These are phyloP conservation scores for Chimonanthus praecox DNA, from an alignment of 164 flowering plant genomes.

Conservation along the genomic window DNA sequence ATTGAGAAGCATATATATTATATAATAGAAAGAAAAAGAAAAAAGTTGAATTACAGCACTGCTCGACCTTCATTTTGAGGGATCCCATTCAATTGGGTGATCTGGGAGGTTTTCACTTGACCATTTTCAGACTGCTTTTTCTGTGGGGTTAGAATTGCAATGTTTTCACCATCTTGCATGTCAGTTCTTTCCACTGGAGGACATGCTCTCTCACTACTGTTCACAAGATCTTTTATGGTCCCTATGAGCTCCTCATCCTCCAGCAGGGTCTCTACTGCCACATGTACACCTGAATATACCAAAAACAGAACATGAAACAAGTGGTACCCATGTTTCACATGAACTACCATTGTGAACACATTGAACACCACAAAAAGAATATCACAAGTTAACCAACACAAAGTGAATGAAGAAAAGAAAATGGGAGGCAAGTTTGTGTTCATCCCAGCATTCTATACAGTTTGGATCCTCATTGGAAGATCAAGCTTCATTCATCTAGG, in stretches of 20 bases:
- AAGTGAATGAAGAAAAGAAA: too few relatives aligned
- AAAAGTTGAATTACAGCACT: constrained; percentile 8
- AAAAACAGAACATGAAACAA: background rate
- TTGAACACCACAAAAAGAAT: background rate
- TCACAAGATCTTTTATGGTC: constrained; percentile 51
- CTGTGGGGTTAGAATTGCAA: constrained; percentile 9
- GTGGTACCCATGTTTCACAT: background rate
- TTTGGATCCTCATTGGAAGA: too few relatives aligned
- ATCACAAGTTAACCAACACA: background rate
- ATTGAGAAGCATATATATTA: too few relatives aligned
- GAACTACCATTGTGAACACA: background rate
- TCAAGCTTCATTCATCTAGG: too few relatives aligned
- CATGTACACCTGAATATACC: constrained; percentile 64
- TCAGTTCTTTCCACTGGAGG: constrained; percentile 29
- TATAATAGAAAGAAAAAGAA: too few relatives aligned
- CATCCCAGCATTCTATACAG: too few relatives aligned
- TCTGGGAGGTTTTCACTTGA: constrained; percentile 14
- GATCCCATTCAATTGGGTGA: constrained; percentile 16
- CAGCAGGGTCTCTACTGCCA: constrained; percentile 66
- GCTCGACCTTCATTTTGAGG: constrained; percentile 14
- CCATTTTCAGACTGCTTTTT: constrained; percentile 18
- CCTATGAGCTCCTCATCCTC: constrained; percentile 55
- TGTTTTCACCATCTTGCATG: background rate
- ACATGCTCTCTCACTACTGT: constrained; percentile 64
- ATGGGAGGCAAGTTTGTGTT: too few relatives aligned